These are phyloP conservation scores for Parietaria judaica DNA, from an alignment of 306 rosid genomes.

Conservation along the genomic window DNA sequence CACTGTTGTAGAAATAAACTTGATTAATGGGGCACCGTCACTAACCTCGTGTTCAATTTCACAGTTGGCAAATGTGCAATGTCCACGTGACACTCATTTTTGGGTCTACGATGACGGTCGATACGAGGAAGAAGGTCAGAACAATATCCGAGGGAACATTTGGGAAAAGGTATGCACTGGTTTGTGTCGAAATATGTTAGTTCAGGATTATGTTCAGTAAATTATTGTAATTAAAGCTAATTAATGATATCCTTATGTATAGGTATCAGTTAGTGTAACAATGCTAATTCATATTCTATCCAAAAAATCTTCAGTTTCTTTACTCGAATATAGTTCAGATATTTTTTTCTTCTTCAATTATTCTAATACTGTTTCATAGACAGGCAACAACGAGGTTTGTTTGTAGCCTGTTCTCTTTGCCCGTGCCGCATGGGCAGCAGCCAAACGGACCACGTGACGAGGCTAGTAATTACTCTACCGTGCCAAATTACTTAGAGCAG, in stretches of 20 bases:
- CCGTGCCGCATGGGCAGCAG: constrained; percentile 63
- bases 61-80: constrained; percentile 96
- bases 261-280: too few species aligned
- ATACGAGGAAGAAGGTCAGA: constrained; percentile 99
- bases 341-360: constrained; percentile 17
- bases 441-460: constrained; percentile 72
- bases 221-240: too few species aligned
- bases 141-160: constrained; percentile 93
- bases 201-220: too few species aligned
- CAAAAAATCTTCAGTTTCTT: not conserved
- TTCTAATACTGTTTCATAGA: constrained; percentile 17
- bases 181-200: constrained; percentile 14
- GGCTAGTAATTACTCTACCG: constrained; percentile 64
- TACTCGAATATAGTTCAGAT: not conserved
- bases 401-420: constrained; percentile 69
- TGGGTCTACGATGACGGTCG: constrained; percentile 99
- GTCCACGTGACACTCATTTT: constrained; percentile 99
- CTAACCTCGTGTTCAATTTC: constrained; percentile 24
- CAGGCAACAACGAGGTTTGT: constrained; percentile 87
- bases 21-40: too few species aligned
- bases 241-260: too few species aligned
- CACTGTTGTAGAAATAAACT: too few species aligned
- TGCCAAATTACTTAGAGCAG: constrained; percentile 79
- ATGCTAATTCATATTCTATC: too few species aligned
- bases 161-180: constrained; percentile 82